Evolutionary conservation across 257 asterid species (phyloP).

Genomic region (Solanum etuberosum): DNA sequence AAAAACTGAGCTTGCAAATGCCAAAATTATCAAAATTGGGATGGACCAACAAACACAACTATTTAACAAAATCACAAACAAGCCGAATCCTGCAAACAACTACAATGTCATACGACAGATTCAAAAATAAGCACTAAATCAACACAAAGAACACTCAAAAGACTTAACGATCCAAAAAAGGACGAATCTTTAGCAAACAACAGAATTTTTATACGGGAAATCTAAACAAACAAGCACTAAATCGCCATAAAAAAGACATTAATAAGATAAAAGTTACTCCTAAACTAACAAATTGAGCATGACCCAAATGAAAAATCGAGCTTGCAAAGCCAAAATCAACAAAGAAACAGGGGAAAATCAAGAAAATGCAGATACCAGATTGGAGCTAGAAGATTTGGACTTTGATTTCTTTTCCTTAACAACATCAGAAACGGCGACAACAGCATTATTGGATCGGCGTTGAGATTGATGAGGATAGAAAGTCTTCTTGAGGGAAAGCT

Average conservation of each 20-base stretch:
- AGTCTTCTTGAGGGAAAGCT: slow-evolving; percentile 15
- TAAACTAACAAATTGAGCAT: neutral
- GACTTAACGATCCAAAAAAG: neutral
- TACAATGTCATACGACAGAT: neutral
- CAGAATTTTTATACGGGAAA: neutral
- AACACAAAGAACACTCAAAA: neutral
- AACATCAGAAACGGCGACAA: slow-evolving; percentile 67
- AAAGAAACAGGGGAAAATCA: neutral
- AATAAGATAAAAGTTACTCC: neutral
- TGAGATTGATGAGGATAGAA: neutral
- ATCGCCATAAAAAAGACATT: neutral
- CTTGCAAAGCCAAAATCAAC: neutral
- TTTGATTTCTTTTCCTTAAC: slow-evolving; percentile 62
- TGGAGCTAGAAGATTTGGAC: slow-evolving; percentile 27
- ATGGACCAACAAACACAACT: neutral
- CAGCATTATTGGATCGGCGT: slow-evolving; percentile 41
- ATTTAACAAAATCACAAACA: neutral
- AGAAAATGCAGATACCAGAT: slow-evolving; percentile 28
- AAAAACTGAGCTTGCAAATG: neutral
- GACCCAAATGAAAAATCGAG: neutral
- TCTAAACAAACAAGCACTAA: neutral
- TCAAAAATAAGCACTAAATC: neutral
- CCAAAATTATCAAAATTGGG: neutral
- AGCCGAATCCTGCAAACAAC: neutral
- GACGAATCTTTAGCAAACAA: neutral